Base-by-base conservation (phyloP, 164 flowering plant genomes). In the Tinospora cordifolia region DNA sequence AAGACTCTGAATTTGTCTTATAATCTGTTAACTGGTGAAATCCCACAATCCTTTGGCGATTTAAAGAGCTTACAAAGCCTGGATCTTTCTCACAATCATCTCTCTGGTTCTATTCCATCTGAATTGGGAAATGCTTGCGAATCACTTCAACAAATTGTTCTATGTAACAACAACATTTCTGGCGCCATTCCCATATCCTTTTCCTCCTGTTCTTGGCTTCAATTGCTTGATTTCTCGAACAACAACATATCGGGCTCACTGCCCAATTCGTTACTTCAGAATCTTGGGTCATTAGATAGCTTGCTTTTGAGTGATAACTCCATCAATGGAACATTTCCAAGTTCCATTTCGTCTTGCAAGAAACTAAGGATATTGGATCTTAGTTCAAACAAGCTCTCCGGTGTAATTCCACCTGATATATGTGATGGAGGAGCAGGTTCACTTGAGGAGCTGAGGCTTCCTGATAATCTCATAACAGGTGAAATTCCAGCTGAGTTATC, bases 331-430 rank as follows among this genome's bases (percentile, higher is more conserved):
- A 22, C 78, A 15, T 75, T 92, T 67, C 98, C 98, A 0, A 34
- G 68, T 25, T 83, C 94, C 3, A 71, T 92, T 46, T 85, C 90
- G 3, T 72, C 69, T 3, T 88, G 92, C 74, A 81, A 80, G 41
- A 86, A 63, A 36, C 69, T 92, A 24, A 65, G 79, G 63, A 68
- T 86, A 3, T 80, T 83, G 8, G 98, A 90, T 65, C 82, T 92
- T 58, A 89, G 98, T 66, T 89, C 98, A 65, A 92, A 90, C 62
- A 83, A 64, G 77, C 79, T 90, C n/a, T 79, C 86, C 13, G 98
- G 96, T 19, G 21, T 30, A 19, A 81, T 92, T 26, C 94, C 98
- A 25, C 73, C 82, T 0, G 87, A 82, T 66, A 70, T 92, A 63
- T 92, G 98, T 66, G 82, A 87, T 0, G 90, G 89, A 10, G 87